These are phyloP conservation scores for Backusella psychrophila DNA, from an alignment of 192 early-diverging fungal species.

Conservation along the genomic window DNA sequence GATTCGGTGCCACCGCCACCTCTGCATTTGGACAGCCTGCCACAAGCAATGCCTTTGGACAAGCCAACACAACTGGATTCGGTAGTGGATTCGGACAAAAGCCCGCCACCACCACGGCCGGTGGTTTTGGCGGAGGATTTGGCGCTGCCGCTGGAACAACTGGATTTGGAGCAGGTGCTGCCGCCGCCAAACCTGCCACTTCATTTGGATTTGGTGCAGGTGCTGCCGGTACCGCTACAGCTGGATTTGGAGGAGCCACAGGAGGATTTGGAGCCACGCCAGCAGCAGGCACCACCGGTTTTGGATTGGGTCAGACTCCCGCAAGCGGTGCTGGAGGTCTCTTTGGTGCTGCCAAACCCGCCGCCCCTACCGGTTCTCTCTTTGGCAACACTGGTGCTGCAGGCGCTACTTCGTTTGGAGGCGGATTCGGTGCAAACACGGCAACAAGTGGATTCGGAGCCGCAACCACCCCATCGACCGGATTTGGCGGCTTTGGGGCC, in stretches of 20 bases:
- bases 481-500: neutral
- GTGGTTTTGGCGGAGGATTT: slow-evolving; percentile 20
- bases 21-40: slow-evolving; percentile 33
- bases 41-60: slow-evolving; percentile 26
- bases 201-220: neutral
- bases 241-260: neutral
- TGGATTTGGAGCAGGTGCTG: slow-evolving; percentile 35
- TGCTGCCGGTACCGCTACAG: neutral
- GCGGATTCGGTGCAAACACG: slow-evolving; percentile 30
- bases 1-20: slow-evolving; percentile 42
- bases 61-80: slow-evolving; percentile 5
- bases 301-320: slow-evolving; percentile 1
- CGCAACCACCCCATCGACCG: neutral
- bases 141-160: slow-evolving; percentile 6
- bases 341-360: slow-evolving; percentile 11
- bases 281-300: neutral
- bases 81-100: slow-evolving; percentile 11
- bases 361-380: neutral
- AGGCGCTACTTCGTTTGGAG: slow-evolving; percentile 7
- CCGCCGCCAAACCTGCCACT: neutral
- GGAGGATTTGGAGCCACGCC: neutral
- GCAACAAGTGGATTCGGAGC: slow-evolving; percentile 25
- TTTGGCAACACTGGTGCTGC: slow-evolving; percentile 22
- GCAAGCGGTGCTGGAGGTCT: neutral
- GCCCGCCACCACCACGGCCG: slow-evolving; percentile 16